Conservation (phyloP, 495 filamentous ascomycete genomes). For the Aspergillus olivimuriae region DNA sequence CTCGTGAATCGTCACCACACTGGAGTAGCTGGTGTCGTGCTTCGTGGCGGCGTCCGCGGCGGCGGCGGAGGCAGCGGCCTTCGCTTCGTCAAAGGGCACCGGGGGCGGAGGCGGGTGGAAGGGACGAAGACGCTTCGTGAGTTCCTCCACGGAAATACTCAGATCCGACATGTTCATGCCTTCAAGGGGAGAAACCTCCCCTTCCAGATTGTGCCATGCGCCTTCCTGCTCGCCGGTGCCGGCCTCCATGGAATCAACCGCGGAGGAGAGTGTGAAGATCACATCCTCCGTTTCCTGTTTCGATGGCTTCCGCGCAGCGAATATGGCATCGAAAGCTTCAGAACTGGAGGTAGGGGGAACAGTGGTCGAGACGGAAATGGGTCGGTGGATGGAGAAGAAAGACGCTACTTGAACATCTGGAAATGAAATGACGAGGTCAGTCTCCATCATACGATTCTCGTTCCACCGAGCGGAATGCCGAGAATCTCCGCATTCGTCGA, state of each 20-base stretch:
- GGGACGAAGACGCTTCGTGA: constrained; percentile 58
- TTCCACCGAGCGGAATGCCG: too few relatives aligned
- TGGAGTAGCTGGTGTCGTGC: constrained; percentile 68
- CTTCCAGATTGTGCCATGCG: constrained; percentile 41
- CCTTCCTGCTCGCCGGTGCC: constrained; percentile 40
- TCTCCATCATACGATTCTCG: too few relatives aligned
- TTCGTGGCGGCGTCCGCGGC: constrained; percentile 17
- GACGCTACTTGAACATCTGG: constrained; percentile 79
- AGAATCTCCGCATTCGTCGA: too few relatives aligned
- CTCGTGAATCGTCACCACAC: constrained; percentile 77
- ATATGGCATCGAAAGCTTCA: constrained; percentile 75
- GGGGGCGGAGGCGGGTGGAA: constrained; percentile 76
- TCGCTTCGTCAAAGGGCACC: constrained; percentile 44
- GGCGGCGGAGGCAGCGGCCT: constrained; percentile 28
- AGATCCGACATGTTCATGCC: constrained; percentile 28
- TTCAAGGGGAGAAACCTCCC: constrained; percentile 47
- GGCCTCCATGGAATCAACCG: constrained; percentile 66
- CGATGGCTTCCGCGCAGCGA: constrained; percentile 46
- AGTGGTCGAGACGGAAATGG: constrained; percentile 78
- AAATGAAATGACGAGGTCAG: constrained; percentile 1
- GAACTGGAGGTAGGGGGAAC: constrained; percentile 66
- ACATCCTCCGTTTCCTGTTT: constrained; percentile 58
- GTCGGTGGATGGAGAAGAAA: constrained; percentile 94
- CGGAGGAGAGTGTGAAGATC: constrained; percentile 68
- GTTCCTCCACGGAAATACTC: constrained; percentile 45